A percentile compares a stretch with the other conserved stretches of the same genome.
phyloP scores from a whole-genome alignment of 1,139 yeast genomes.

The Hyphopichia burtonii region DNA sequence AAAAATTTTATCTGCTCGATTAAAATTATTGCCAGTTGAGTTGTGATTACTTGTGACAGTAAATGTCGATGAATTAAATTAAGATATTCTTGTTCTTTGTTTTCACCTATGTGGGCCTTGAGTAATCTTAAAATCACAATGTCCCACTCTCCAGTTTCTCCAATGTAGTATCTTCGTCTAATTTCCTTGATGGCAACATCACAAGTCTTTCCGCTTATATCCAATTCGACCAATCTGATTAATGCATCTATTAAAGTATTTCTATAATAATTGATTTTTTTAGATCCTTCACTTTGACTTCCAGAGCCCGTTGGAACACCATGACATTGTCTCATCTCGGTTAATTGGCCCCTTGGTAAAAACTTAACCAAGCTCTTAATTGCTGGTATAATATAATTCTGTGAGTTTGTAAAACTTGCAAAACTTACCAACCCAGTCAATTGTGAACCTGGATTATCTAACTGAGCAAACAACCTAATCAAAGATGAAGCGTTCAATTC shows the following conservation, averaged over 20 bases:
- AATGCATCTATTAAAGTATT: constrained; percentile 35
- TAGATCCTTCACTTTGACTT: constrained; percentile 17
- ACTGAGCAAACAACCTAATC: constrained; percentile 28
- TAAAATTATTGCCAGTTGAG: constrained; percentile 37
- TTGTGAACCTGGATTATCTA: constrained; percentile 36
- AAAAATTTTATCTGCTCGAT: constrained; percentile 41
- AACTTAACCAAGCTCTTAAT: constrained; percentile 20
- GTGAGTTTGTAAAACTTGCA: constrained; percentile 19
- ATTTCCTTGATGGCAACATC: constrained; percentile 24
- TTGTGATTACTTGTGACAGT: constrained; percentile 15
- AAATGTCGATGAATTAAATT: constrained; percentile 25
- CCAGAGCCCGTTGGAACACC: constrained; percentile 36
- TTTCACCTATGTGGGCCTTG: constrained; percentile 25
- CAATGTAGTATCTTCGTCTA: constrained; percentile 10
- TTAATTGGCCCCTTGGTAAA: constrained; percentile 26
- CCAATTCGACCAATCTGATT: constrained; percentile 22
- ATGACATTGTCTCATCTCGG: constrained; percentile 25
- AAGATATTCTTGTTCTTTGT: constrained; percentile 26
- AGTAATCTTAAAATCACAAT: constrained; percentile 28
- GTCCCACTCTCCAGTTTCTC: constrained; percentile 24
- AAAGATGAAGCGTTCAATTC: constrained; percentile 37
- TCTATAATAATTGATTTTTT: constrained; percentile 31
- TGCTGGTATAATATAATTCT: constrained; percentile 13
- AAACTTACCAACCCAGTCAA: constrained; percentile 35
- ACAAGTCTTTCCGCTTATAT: constrained; percentile 15